Evolutionary conservation across 257 asterid genomes (phyloP).

Genomic region (Primulina huaijiensis): DNA sequence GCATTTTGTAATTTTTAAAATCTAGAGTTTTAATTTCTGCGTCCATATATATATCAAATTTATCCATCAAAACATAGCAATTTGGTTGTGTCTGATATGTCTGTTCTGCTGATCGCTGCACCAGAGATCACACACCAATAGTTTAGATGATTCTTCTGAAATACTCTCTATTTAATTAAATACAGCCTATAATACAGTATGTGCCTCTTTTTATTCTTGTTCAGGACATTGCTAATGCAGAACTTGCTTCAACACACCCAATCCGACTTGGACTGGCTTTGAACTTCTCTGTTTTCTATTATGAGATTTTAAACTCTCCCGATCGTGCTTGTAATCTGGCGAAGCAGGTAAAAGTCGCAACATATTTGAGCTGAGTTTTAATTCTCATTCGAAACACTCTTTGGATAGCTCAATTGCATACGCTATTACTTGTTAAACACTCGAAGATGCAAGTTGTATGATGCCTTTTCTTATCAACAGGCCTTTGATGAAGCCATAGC

Average conservation of each 20-base stretch:
- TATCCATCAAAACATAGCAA: background rate
- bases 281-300: slow-evolving; percentile 85
- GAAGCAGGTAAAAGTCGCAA: slow-evolving; percentile 47
- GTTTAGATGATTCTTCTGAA: background rate
- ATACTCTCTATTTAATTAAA: background rate
- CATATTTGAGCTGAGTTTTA: background rate
- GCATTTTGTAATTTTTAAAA: too few relatives aligned
- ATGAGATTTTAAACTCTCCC: slow-evolving; percentile 81
- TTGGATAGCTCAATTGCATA: background rate
- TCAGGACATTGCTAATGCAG: slow-evolving; percentile 78
- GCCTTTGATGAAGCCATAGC: slow-evolving; percentile 93
- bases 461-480: slow-evolving; percentile 30
- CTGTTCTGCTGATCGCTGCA: background rate
- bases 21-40: background rate
- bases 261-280: slow-evolving; percentile 87
- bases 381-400: background rate
- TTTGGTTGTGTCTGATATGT: too few relatives aligned
- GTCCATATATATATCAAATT: background rate
- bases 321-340: slow-evolving; percentile 90
- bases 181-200: background rate
- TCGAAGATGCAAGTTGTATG: background rate
- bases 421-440: background rate
- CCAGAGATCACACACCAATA: background rate
- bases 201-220: slow-evolving; percentile 6
- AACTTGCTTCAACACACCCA: slow-evolving; percentile 85